Conservation (phyloP, 768 basidiomycete species). For the Gelatoporia subvermispora region DNA sequence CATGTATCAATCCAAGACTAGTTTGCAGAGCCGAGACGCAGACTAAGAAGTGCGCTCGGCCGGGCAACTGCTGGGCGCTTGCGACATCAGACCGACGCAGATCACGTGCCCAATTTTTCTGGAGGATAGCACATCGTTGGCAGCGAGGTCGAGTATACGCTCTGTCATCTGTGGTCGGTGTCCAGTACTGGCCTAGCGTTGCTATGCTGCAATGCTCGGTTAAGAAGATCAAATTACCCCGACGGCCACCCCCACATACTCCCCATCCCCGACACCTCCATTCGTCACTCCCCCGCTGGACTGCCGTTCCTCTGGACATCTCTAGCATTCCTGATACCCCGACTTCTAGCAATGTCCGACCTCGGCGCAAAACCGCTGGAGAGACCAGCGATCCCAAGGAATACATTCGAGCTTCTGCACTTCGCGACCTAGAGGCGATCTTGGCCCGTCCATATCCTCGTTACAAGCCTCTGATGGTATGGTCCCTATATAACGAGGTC, state of each 20-base stretch:
- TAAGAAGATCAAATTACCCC: not conserved
- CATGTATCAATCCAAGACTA: not conserved
- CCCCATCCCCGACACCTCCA: slow-evolving; percentile 5
- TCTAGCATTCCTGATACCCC: not conserved
- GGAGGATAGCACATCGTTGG: not conserved
- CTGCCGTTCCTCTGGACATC: slow-evolving; percentile 4
- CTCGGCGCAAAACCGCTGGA: not conserved
- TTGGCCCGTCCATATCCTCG: slow-evolving; percentile 7
- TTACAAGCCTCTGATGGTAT: slow-evolving; percentile 30
- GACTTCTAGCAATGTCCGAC: slow-evolving; percentile 2
- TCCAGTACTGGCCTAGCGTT: not conserved
- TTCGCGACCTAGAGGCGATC: slow-evolving; percentile 10
- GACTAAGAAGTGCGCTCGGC: too few species aligned
- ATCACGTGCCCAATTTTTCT: slow-evolving; percentile 1
- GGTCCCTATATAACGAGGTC: slow-evolving; percentile 60
- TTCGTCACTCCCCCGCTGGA: not conserved
- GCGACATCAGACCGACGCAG: not conserved
- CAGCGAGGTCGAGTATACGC: not conserved
- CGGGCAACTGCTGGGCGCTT: too few species aligned
- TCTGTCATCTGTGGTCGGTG: not conserved
- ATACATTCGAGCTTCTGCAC: not conserved
- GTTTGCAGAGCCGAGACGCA: not conserved
- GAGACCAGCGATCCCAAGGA: not conserved
- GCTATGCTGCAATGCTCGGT: not conserved
- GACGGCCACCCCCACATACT: too few species aligned